Evolutionary conservation across 2,329 filamentous ascomycete genomes (phyloP), one percentile per base, ranked within the genome.

Genomic region (Ophiostoma angusticollis): DNA sequence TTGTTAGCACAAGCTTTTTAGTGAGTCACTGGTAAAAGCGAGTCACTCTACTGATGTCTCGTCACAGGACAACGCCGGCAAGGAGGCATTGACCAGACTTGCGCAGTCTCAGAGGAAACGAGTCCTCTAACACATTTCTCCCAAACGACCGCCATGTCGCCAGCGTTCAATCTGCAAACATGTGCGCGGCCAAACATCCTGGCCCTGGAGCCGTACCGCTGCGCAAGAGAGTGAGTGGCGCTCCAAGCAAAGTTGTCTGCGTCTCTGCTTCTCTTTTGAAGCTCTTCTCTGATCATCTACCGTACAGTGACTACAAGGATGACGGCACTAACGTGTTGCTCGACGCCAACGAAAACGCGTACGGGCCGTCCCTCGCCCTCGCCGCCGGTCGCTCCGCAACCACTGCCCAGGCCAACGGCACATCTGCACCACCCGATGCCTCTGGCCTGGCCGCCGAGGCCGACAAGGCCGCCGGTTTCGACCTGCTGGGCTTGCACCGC

Each of bases 321-420:
- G 83, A 98, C 57, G 91, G 91, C 50, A 89, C 78, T 43, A 96
- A 96, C 55, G 78, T 96, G 52, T 79, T 98, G 37, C 81, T 98
- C 49, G 91, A 98, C 58, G 91, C 91, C 51, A 98, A 98, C 54
- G 91, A 98, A 64, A 98, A 98, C 55, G 86, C 91, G 43, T 95
- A 81, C 53, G 91, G 91, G 0, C 89, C 91, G 0, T 80, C 84
- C 2, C 64, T 95, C 35, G 64, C 67, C 35, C 59, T 72, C 9
- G 56, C 66, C 34, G 54, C 61, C 2, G 11, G 56, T 76, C 95
- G 53, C 78, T 95, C 35, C 80, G 96, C 48, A 58, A 89, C 21
- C 29, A 32, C 29, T 14, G n/a, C 12, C 22, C 22, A 12, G 6
- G 25, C 12, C 25, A 28, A n/a, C 24, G 9, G 24, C 24, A 27